Base-by-base conservation (phyloP, 2,329 filamentous ascomycete species). In the Microdochium nivale region DNA sequence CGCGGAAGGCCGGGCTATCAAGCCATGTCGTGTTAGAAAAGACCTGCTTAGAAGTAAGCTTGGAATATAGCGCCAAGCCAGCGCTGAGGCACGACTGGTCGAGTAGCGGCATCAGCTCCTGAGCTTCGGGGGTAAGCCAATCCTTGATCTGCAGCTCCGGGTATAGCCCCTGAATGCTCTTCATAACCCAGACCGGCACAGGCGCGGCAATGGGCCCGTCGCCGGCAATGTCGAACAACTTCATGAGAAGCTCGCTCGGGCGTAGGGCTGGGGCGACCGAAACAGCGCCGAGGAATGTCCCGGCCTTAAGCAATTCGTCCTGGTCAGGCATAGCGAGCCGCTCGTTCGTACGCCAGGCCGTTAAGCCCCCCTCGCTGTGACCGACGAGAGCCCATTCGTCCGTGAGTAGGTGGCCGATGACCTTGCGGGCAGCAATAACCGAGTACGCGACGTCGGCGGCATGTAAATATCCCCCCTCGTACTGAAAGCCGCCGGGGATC, bases 331-430 rank as follows among this genome's bases (percentile, higher is more conserved):
- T 49, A 16, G 59, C 60, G 16, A 58, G 51, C 7, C 60, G 54
- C 52, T 62, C 40, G 19, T 44, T 56, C 10, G 59, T 61, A 8
- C 59, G 53, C 59, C 60, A 62, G 1, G 51, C 58, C 1, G 59
- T 58, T 54, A 60, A 52, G 9, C 60, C 60, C 0, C 60, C 60
- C 23, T 62, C 59, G 48, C 59, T 61, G 24, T 62, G 60, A 1
- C 60, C 60, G 0, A 52, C 25, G 0, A 60, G 52, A 2, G 54
- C 58, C 59, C 59, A 62, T n/a, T 62, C 56, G 8, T 57, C 47
- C 10, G 53, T 53, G 0, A 62, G 33, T 0, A 51, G 33, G 2
- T 49, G 27, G 3, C 57, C 54, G 0, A 62, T 30, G 10, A 47
- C 49, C 11, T 52, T 58, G 4, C 58, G 50, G 1, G 56, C 58